phyloP scores from a whole-genome alignment of 768 basidiomycete genomes.

The Royoungia palumana region DNA sequence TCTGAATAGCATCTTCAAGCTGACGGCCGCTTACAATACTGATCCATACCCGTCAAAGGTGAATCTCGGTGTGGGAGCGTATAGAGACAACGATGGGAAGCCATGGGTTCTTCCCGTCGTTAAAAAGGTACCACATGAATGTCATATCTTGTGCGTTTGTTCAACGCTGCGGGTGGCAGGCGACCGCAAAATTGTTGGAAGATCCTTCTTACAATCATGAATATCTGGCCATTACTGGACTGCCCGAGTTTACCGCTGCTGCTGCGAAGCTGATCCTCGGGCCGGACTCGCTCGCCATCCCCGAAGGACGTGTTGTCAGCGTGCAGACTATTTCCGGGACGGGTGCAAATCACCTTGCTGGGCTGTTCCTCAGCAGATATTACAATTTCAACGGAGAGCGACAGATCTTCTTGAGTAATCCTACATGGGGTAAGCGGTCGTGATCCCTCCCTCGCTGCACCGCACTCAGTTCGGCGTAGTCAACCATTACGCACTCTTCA shows the following conservation, averaged over 20 bases:
- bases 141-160: neutral
- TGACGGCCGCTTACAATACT: conserved; percentile 85
- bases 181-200: conserved; percentile 63
- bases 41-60: conserved; percentile 75
- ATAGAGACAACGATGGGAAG: conserved; percentile 82
- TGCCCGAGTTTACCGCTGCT: conserved; percentile 75
- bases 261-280: conserved; percentile 85
- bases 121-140: conserved; percentile 59
- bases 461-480: conserved; percentile 38
- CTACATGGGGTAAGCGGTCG: conserved; percentile 81
- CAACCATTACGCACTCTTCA: conserved; percentile 89
- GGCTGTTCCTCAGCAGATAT: conserved; percentile 77
- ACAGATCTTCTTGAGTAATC: conserved; percentile 81
- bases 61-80: conserved; percentile 92
- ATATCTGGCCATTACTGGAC: conserved; percentile 87
- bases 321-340: conserved; percentile 96
- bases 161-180: conserved; percentile 42
- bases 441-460: neutral
- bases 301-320: conserved; percentile 67
- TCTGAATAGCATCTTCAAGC: conserved; percentile 74
- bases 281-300: conserved; percentile 61
- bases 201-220: conserved; percentile 83
- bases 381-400: conserved; percentile 68
- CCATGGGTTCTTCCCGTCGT: conserved; percentile 93
- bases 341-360: conserved; percentile 92